Evolutionary conservation across 108 stramenopile genomes (phyloP).

Genomic region (Aurantiochytrium sp.): DNA sequence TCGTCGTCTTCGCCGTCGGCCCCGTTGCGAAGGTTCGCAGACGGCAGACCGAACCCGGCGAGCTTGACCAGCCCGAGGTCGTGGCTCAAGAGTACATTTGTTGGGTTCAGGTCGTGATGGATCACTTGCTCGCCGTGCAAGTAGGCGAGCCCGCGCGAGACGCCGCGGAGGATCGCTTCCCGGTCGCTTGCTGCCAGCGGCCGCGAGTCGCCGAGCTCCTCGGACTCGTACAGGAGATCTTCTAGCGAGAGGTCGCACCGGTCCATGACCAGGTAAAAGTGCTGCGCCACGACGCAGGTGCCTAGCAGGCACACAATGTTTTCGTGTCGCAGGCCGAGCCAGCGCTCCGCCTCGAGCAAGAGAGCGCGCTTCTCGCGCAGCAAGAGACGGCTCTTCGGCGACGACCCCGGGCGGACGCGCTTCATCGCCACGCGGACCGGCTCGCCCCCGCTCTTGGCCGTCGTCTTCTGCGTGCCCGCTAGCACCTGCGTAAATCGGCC

Average conservation of each 20-base stretch:
- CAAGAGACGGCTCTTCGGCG: too few species aligned
- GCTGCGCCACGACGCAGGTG: not conserved
- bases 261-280: not conserved
- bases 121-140: not conserved
- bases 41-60: not conserved
- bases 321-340: not conserved
- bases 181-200: not conserved
- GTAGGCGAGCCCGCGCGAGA: not conserved
- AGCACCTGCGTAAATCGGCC: too few species aligned
- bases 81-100: not conserved
- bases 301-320: conserved; percentile 11
- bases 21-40: not conserved
- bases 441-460: too few species aligned
- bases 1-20: too few species aligned
- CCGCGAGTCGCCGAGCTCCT: not conserved
- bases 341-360: not conserved
- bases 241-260: not conserved
- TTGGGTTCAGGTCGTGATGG: conserved; percentile 3
- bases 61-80: not conserved
- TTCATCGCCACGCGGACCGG: too few species aligned
- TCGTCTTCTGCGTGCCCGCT: too few species aligned
- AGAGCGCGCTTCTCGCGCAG: too few species aligned
- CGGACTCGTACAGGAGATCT: not conserved
- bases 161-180: not conserved
- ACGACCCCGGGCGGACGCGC: too few species aligned